phyloP scores from a whole-genome alignment of 1,284 basidiomycete species.

The Fistulina hepatica region DNA sequence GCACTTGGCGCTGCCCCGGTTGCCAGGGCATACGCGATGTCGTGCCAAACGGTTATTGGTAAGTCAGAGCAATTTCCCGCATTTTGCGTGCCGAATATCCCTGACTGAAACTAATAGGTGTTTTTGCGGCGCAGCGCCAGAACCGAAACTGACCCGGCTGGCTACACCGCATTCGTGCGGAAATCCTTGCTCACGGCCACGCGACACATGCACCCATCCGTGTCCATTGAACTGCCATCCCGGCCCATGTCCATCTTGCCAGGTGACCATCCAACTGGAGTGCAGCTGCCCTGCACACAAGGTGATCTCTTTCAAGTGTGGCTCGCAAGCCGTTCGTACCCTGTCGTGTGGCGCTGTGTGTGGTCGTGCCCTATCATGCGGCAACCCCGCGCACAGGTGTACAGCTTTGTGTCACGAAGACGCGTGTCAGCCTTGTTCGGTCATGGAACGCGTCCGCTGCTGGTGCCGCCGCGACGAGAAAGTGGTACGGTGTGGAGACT shows the following conservation, averaged over 20 bases:
- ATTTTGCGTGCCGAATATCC: neutral
- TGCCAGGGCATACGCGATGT: conserved; percentile 66
- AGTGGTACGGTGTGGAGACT: conserved; percentile 55
- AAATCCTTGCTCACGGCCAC: conserved; percentile 58
- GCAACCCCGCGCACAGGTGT: conserved; percentile 51
- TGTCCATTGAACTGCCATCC: conserved; percentile 63
- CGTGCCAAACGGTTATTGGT: conserved; percentile 62
- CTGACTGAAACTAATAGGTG: conserved; percentile 39
- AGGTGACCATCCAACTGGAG: conserved; percentile 35
- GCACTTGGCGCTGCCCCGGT: conserved; percentile 81
- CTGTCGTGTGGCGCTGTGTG: conserved; percentile 64
- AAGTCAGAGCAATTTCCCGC: too few relatives aligned
- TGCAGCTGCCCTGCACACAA: conserved; percentile 61
- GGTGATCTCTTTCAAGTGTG: conserved; percentile 55
- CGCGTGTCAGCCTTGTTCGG: conserved; percentile 51
- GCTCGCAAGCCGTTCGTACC: conserved; percentile 23
- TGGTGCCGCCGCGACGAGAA: conserved; percentile 68
- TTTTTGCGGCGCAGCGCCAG: conserved; percentile 69
- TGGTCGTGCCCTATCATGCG: conserved; percentile 46
- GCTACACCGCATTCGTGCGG: conserved; percentile 83
- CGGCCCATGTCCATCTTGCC: conserved; percentile 43
- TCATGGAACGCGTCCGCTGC: conserved; percentile 47
- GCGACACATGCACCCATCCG: conserved; percentile 64
- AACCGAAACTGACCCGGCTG: conserved; percentile 57
- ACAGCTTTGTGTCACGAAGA: conserved; percentile 61